Evolutionary conservation across 2,329 filamentous ascomycete genomes (phyloP).

Genomic region (Karstenula rhodostoma): DNA sequence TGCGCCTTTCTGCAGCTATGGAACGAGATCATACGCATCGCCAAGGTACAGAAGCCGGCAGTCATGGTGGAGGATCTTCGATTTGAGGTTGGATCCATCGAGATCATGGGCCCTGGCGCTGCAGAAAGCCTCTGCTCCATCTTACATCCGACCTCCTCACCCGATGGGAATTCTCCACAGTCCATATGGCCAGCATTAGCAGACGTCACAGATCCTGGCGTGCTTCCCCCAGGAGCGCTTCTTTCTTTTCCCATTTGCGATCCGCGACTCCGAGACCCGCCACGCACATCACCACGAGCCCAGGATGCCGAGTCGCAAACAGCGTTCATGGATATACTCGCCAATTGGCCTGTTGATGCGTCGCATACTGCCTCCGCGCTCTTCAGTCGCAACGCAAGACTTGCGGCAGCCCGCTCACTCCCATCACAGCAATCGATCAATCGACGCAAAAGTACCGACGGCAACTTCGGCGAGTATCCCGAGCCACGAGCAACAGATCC

Average conservation of each 20-base stretch:
- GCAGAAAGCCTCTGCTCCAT: slow-evolving; percentile 79
- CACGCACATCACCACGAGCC: slow-evolving; percentile 57
- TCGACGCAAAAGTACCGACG: slow-evolving; percentile 70
- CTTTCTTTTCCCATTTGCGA: slow-evolving; percentile 79
- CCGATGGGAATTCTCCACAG: slow-evolving; percentile 36
- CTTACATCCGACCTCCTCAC: slow-evolving; percentile 60
- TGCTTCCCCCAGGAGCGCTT: slow-evolving; percentile 73
- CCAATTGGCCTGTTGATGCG: slow-evolving; percentile 72
- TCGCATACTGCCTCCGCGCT: slow-evolving; percentile 60
- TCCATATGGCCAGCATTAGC: slow-evolving; percentile 41
- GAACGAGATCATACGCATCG: slow-evolving; percentile 65
- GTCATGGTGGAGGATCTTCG: slow-evolving; percentile 73
- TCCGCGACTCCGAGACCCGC: slow-evolving; percentile 81
- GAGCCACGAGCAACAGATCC: slow-evolving; percentile 69
- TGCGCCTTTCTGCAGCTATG: slow-evolving; percentile 77
- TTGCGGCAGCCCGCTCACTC: slow-evolving; percentile 70
- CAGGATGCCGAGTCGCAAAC: slow-evolving; percentile 34
- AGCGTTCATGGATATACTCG: slow-evolving; percentile 66
- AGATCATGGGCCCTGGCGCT: slow-evolving; percentile 75
- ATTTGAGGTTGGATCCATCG: slow-evolving; percentile 76
- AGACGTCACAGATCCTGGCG: slow-evolving; percentile 58
- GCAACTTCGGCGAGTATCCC: slow-evolving; percentile 68
- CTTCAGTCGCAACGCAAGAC: slow-evolving; percentile 73
- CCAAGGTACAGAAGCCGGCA: slow-evolving; percentile 67
- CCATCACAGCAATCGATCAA: slow-evolving; percentile 83